A percentile compares a stretch with the other conserved stretches of the same genome.
Evolutionary conservation across 2,329 filamentous ascomycete species (phyloP).

Genomic region (Paecilomyces sp.): DNA sequence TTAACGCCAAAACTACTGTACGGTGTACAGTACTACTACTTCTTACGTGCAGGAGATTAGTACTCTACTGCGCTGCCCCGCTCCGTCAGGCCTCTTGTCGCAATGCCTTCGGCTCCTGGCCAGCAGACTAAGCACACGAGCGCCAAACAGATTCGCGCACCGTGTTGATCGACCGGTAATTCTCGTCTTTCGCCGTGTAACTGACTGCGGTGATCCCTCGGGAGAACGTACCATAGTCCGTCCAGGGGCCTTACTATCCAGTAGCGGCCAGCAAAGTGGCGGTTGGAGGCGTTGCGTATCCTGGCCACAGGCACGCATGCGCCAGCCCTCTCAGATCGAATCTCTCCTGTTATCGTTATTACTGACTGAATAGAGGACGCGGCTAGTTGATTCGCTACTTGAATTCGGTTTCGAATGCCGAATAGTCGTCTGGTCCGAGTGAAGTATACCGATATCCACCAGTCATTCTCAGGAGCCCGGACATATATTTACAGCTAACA

Average conservation of each 20-base stretch:
- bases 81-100: background rate
- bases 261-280: background rate
- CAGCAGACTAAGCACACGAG: background rate
- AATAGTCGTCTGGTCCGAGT: background rate
- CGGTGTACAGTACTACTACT: background rate
- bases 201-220: background rate
- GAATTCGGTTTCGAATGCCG: background rate
- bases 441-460: background rate
- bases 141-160: background rate
- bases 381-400: background rate
- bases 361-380: background rate
- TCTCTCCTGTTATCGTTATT: background rate
- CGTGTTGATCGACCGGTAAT: background rate
- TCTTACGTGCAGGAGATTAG: background rate
- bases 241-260: background rate
- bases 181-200: background rate
- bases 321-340: background rate
- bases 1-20: background rate
- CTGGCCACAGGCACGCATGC: background rate
- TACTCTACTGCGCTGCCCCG: background rate
- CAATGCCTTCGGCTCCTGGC: background rate
- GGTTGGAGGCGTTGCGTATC: background rate
- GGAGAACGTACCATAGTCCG: background rate
- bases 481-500: background rate
- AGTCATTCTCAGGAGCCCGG: background rate